These are phyloP conservation scores for Kregervanrija delftensis DNA, from an alignment of 805 yeast species.

Conservation along the genomic window DNA sequence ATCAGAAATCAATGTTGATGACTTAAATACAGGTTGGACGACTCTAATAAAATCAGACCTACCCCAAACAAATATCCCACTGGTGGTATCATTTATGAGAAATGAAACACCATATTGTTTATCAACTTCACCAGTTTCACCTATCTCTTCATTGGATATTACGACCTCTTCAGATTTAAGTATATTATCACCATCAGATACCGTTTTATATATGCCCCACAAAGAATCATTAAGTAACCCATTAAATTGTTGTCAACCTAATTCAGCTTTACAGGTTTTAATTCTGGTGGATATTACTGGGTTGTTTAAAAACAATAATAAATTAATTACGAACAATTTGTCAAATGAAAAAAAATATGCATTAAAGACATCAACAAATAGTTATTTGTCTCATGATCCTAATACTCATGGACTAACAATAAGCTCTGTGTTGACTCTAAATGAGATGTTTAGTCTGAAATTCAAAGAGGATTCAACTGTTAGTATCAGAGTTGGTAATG, in stretches of 20 bases:
- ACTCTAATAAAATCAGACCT: slow-evolving; percentile 10
- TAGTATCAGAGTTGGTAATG: slow-evolving; percentile 15
- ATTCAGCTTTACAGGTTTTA: too few relatives aligned
- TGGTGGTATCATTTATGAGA: background rate
- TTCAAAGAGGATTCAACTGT: background rate
- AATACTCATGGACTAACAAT: slow-evolving; percentile 11
- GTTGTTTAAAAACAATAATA: background rate
- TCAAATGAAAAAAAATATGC: slow-evolving; percentile 8
- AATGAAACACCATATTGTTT: too few relatives aligned
- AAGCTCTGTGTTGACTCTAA: slow-evolving; percentile 23
- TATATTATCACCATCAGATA: too few relatives aligned
- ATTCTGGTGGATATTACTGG: slow-evolving; percentile 1
- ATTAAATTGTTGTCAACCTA: too few relatives aligned
- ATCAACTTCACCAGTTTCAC: too few relatives aligned
- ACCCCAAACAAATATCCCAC: background rate
- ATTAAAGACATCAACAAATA: slow-evolving; percentile 18
- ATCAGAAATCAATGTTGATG: slow-evolving; percentile 12
- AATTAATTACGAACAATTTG: slow-evolving; percentile 4
- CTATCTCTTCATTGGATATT: too few relatives aligned
- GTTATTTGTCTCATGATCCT: slow-evolving; percentile 18
- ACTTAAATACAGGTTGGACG: slow-evolving; percentile 26
- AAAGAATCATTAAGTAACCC: too few relatives aligned
- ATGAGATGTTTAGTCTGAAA: slow-evolving; percentile 21
- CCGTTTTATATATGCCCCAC: too few relatives aligned
- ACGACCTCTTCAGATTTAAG: too few relatives aligned